These are phyloP conservation scores for Papiliotrema nemorosa DNA, from an alignment of 1,284 basidiomycete species.

Conservation along the genomic window DNA sequence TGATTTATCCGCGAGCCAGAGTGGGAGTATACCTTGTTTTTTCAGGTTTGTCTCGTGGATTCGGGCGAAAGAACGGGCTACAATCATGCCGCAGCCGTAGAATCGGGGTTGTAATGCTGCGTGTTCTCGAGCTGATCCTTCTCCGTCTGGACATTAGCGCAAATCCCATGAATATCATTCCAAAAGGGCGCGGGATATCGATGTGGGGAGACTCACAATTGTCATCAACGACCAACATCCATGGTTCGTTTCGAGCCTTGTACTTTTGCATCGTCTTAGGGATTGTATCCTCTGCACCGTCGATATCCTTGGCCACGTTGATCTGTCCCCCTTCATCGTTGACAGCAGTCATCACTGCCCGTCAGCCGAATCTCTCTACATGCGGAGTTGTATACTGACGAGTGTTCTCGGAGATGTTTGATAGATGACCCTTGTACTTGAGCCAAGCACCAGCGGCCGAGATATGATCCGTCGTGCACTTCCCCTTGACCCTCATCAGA, in stretches of 20 bases:
- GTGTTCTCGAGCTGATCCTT: slow-evolving; percentile 83
- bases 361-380: slow-evolving; percentile 32
- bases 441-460: slow-evolving; percentile 95
- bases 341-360: slow-evolving; percentile 69
- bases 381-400: slow-evolving; percentile 55
- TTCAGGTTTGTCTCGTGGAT: slow-evolving; percentile 99
- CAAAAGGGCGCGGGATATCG: no score
- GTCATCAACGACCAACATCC: slow-evolving; percentile 93
- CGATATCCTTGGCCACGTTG: slow-evolving; percentile 76
- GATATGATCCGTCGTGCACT: slow-evolving; percentile 98
- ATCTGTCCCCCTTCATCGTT: slow-evolving; percentile 91
- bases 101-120: slow-evolving; percentile 95
- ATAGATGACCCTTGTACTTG: slow-evolving; percentile 92
- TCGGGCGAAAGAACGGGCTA: slow-evolving; percentile 91
- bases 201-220: slow-evolving; percentile 57
- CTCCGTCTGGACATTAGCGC: slow-evolving; percentile 62
- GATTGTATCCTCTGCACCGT: slow-evolving; percentile 70
- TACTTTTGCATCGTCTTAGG: slow-evolving; percentile 84
- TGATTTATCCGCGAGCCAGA: slow-evolving; percentile 82
- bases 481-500: slow-evolving; percentile 86
- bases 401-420: slow-evolving; percentile 95
- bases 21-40: slow-evolving; percentile 92
- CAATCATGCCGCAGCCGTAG: slow-evolving; percentile 80
- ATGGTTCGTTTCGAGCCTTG: slow-evolving; percentile 75
- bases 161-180: neutral